Conservation (phyloP, 23 red algal species). For the Agarophyton chilense region DNA sequence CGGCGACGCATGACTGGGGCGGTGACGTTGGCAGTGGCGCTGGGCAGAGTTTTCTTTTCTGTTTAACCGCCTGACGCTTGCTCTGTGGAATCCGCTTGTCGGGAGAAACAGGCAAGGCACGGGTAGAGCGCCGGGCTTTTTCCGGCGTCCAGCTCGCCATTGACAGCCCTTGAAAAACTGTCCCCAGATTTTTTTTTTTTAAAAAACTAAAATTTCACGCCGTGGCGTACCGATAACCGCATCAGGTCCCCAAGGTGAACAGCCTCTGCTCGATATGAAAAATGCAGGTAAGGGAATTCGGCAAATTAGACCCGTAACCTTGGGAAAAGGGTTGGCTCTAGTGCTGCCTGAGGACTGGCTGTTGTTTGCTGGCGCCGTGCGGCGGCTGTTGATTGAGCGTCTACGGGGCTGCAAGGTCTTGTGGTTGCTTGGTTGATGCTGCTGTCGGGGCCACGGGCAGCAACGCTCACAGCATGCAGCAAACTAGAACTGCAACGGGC, state of each 20-base stretch:
- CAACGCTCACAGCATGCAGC: slow-evolving; percentile 26
- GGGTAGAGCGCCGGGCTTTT: slow-evolving; percentile 56
- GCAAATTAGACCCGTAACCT: slow-evolving; percentile 47
- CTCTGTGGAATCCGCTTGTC: slow-evolving; percentile 84
- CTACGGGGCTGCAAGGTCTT: not conserved
- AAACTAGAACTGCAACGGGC: slow-evolving; percentile 37
- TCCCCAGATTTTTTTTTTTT: not conserved
- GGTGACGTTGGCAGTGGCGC: slow-evolving; percentile 47
- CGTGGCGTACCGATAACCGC: slow-evolving; percentile 86
- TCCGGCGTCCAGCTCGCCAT: slow-evolving; percentile 58
- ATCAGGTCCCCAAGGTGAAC: slow-evolving; percentile 87
- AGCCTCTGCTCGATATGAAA: slow-evolving; percentile 54
- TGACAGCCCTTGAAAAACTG: slow-evolving; percentile 64
- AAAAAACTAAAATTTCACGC: slow-evolving; percentile 32
- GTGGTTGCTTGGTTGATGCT: not conserved
- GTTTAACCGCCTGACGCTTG: slow-evolving; percentile 37
- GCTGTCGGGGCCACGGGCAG: not conserved
- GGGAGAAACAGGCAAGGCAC: slow-evolving; percentile 69
- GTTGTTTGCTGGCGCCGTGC: not conserved
- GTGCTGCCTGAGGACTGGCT: slow-evolving; percentile 27
- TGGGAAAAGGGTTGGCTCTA: slow-evolving; percentile 54
- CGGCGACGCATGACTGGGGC: slow-evolving; percentile 61
- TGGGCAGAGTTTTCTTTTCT: slow-evolving; percentile 72
- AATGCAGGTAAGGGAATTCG: slow-evolving; percentile 24
- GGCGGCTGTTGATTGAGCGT: not conserved